These are phyloP conservation scores for Penicillium sp. DNA, from an alignment of 2,329 filamentous ascomycete species.

Conservation along the genomic window DNA sequence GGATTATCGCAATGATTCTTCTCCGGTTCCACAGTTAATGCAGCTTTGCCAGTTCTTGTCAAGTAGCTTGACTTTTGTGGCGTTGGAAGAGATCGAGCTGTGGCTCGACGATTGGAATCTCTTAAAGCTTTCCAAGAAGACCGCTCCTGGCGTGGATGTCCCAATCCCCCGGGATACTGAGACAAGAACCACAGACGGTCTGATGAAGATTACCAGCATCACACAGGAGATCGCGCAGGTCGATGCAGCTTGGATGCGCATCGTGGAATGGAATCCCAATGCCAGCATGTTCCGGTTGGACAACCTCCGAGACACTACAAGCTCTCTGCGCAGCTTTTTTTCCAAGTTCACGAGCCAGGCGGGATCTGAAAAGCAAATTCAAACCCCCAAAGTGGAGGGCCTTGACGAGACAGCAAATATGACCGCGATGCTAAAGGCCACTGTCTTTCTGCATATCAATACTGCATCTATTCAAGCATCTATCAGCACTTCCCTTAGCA, in stretches of 20 bases:
- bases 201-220: slow-evolving; percentile 81
- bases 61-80: slow-evolving; percentile 93
- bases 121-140: slow-evolving; percentile 73
- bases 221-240: slow-evolving; percentile 86
- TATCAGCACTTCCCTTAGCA: slow-evolving; percentile 64
- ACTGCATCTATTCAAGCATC: slow-evolving; percentile 76
- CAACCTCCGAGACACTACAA: slow-evolving; percentile 40
- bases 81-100: slow-evolving; percentile 78
- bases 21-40: slow-evolving; percentile 76
- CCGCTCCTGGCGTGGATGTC: slow-evolving; percentile 68
- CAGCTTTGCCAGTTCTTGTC: slow-evolving; percentile 87
- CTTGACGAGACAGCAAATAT: slow-evolving; percentile 66
- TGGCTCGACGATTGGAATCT: slow-evolving; percentile 85
- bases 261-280: slow-evolving; percentile 74
- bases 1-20: slow-evolving; percentile 84
- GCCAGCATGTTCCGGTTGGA: slow-evolving; percentile 33
- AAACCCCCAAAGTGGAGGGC: slow-evolving; percentile 50
- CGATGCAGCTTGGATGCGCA: slow-evolving; percentile 81
- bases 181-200: slow-evolving; percentile 72
- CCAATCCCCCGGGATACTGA: slow-evolving; percentile 72
- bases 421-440: slow-evolving; percentile 62
- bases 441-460: slow-evolving; percentile 82
- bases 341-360: slow-evolving; percentile 63
- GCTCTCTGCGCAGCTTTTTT: slow-evolving; percentile 73
- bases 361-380: slow-evolving; percentile 33